phyloP scores from a whole-genome alignment of 805 yeast species.

The Hanseniaspora occidentalis region DNA sequence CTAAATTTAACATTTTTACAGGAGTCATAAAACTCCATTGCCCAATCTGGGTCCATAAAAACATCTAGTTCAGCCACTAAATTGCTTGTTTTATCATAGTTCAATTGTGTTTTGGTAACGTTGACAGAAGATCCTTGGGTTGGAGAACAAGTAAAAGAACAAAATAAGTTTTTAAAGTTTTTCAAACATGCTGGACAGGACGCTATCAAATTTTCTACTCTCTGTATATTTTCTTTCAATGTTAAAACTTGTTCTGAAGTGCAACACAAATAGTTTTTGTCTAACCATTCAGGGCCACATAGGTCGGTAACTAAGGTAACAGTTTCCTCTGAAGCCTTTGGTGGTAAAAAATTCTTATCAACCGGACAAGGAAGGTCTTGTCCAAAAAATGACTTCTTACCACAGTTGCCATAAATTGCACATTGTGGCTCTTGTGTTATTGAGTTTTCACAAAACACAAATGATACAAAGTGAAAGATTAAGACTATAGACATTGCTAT shows the following conservation, averaged over 20 bases:
- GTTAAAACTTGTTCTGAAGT: slow-evolving; percentile 44
- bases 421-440: slow-evolving; percentile 13
- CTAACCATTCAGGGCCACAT: slow-evolving; percentile 63
- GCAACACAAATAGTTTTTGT: slow-evolving; percentile 51
- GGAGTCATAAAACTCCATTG: slow-evolving; percentile 58
- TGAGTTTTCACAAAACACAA: not conserved
- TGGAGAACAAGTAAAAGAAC: slow-evolving; percentile 83
- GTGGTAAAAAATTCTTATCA: slow-evolving; percentile 29
- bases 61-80: slow-evolving; percentile 64
- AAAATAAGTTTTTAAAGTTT: slow-evolving; percentile 75
- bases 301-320: slow-evolving; percentile 36
- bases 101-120: slow-evolving; percentile 35
- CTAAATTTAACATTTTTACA: slow-evolving; percentile 85
- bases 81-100: slow-evolving; percentile 32
- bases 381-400: slow-evolving; percentile 71
- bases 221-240: slow-evolving; percentile 48
- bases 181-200: slow-evolving; percentile 89
- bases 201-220: slow-evolving; percentile 69
- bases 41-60: slow-evolving; percentile 46
- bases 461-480: no score
- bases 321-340: slow-evolving; percentile 26
- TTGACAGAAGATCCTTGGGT: slow-evolving; percentile 65
- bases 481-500: no score
- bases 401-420: slow-evolving; percentile 42
- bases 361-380: slow-evolving; percentile 67